Evolutionary conservation across 306 rosid genomes (phyloP).

Genomic region (Luffa acutangula): DNA sequence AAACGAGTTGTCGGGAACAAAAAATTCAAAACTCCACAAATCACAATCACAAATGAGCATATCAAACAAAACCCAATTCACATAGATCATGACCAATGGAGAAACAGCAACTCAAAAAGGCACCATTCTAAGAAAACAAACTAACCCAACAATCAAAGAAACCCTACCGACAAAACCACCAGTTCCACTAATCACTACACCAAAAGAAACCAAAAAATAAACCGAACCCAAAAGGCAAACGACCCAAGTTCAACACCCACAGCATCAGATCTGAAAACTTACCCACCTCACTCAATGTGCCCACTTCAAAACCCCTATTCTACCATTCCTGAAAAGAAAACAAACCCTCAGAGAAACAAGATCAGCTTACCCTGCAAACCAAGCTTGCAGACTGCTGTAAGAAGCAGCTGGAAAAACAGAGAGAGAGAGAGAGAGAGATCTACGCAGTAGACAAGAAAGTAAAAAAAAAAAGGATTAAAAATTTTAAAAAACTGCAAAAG

Average conservation of each 20-base stretch:
- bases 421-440: conserved; percentile 7
- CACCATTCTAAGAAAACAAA: not conserved
- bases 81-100: not conserved
- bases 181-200: not conserved
- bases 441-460: conserved; percentile 8
- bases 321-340: conserved; percentile 1
- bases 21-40: not conserved
- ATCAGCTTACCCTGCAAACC: not conserved
- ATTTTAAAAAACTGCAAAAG: not conserved
- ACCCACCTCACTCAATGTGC: conserved; percentile 8
- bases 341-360: not conserved
- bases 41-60: not conserved
- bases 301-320: conserved; percentile 6
- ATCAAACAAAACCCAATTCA: conserved; percentile 6
- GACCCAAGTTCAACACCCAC: not conserved
- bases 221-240: not conserved
- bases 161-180: not conserved
- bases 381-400: not conserved
- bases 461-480: not conserved
- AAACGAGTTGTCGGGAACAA: not conserved
- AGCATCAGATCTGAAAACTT: conserved; percentile 18
- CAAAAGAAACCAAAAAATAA: not conserved
- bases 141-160: not conserved
- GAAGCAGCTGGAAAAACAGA: conserved; percentile 2
- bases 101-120: not conserved